Evolutionary conservation across 1,139 yeast species (phyloP), one percentile per base, ranked within the genome.

Genomic region (Kurtzmaniella quercitrusa): DNA sequence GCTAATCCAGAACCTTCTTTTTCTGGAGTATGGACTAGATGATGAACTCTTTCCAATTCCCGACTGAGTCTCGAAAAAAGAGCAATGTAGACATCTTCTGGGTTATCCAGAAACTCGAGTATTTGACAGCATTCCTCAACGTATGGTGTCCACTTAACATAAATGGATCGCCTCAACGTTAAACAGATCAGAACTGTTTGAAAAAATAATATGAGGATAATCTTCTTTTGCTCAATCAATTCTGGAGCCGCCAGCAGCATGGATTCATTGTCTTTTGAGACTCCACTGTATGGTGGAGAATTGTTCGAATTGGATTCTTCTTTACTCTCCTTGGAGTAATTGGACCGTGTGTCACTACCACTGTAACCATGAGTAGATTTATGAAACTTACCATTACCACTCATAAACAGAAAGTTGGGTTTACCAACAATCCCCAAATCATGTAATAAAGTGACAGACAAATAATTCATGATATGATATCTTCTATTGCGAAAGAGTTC

Each of bases 401-500:
- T 19, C 37, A n/a, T 48, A 50, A 33, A 41, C 44, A 7, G 47
- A 26, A 6, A 70, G 34, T 61, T 62, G 0, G 80, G 72, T 33
- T 74, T 60, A 2, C 77, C 74, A n/a, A 81, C 78, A 6, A 88
- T 71, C 0, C 95, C 95, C 45, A 88, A 61, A 57, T 89, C 96
- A 49, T 80, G 84, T 2, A 86, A 74, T 61, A 89, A 67, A 2
- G 84, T 72, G n/a, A 84, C 80, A 40, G 89, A 78, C 22, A 87
- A 65, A 8, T 79, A 71, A 44, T 82, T 79, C 50, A 87, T 71
- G 44, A 88, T 64, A 57, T 87, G 94, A 50, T 83, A 82, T 42
- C 95, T 76, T 46, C 94, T 78, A 53, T 85, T 86, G 50, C 82
- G 85, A 49, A 86, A 85, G 51, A 87, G 67, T 60, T 88, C 96